phyloP scores from a whole-genome alignment of 352 stramenopile genomes.

The Phytopythium chamaehyphon region DNA sequence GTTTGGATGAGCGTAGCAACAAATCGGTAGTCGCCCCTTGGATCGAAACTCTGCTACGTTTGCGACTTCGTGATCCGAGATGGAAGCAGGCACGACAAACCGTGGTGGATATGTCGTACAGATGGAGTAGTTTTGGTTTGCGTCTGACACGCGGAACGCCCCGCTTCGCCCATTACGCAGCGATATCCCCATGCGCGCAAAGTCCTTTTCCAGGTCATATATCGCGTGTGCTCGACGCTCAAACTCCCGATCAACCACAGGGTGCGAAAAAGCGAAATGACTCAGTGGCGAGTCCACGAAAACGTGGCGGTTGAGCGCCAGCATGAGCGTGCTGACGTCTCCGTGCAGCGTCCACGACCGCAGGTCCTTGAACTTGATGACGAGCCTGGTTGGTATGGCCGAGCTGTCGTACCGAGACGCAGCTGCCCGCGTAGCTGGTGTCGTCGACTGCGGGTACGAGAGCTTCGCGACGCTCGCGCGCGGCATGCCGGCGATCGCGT shows the following conservation, averaged over 20 bases:
- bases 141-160: slow-evolving; percentile 47
- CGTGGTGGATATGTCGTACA: slow-evolving; percentile 78
- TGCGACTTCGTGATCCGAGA: slow-evolving; percentile 59
- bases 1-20: slow-evolving; percentile 66
- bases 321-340: slow-evolving; percentile 59
- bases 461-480: slow-evolving; percentile 60
- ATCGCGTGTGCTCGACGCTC: slow-evolving; percentile 50
- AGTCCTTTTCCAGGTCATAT: slow-evolving; percentile 66
- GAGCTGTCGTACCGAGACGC: slow-evolving; percentile 19
- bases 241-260: slow-evolving; percentile 16
- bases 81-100: slow-evolving; percentile 62
- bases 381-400: slow-evolving; percentile 41
- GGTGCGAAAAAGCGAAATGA: slow-evolving; percentile 60
- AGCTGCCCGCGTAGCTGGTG: slow-evolving; percentile 19
- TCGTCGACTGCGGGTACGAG: slow-evolving; percentile 56
- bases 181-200: slow-evolving; percentile 67
- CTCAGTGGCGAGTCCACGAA: slow-evolving; percentile 69
- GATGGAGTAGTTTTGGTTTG: slow-evolving; percentile 67
- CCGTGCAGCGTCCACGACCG: slow-evolving; percentile 64
- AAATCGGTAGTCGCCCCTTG: slow-evolving; percentile 79
- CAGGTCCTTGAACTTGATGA: slow-evolving; percentile 82
- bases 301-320: slow-evolving; percentile 61
- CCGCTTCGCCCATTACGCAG: slow-evolving; percentile 20
- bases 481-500: slow-evolving; percentile 56
- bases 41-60: slow-evolving; percentile 78